Evolutionary conservation across 345 rosid species (phyloP).

Genomic region (Toxicodendron radicans): DNA sequence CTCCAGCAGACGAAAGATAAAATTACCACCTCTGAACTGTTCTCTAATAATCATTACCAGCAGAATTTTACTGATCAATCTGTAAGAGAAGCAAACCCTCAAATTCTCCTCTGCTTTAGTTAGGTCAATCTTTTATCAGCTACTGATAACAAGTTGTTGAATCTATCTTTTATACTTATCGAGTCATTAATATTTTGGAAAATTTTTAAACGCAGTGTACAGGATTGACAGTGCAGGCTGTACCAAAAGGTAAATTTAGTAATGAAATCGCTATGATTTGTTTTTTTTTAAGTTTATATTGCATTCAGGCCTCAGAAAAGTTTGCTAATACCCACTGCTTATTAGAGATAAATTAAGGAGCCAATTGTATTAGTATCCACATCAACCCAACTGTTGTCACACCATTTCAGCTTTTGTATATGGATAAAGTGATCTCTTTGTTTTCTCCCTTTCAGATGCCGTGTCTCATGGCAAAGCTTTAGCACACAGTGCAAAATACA

Average conservation of each 20-base stretch:
- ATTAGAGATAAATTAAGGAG: too few relatives aligned
- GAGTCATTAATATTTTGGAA: constrained; percentile 18
- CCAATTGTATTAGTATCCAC: background rate
- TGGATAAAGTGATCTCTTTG: background rate
- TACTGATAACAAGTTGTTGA: background rate
- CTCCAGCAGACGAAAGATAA: constrained; percentile 26
- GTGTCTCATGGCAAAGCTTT: constrained; percentile 9
- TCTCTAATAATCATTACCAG: constrained; percentile 33
- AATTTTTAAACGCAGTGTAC: constrained; percentile 43
- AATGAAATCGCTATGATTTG: background rate
- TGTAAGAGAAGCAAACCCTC: constrained; percentile 33
- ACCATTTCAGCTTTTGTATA: background rate
- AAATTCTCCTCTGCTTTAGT: background rate
- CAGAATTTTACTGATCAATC: constrained; percentile 30
- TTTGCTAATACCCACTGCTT: background rate
- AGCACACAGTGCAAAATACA: constrained; percentile 3
- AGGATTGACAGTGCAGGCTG: constrained; percentile 33
- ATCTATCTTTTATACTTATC: background rate
- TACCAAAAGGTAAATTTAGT: constrained; percentile 46
- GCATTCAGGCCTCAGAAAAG: background rate
- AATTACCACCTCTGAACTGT: constrained; percentile 24
- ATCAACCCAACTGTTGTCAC: background rate
- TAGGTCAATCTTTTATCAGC: constrained; percentile 4
- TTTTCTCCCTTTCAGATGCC: constrained; percentile 25
- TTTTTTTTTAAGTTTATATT: background rate